A percentile compares a stretch with the other conserved stretches of the same genome.
These are phyloP conservation scores for Parachaetomium inaequale DNA, from an alignment of 495 filamentous ascomycete genomes.

Conservation along the genomic window DNA sequence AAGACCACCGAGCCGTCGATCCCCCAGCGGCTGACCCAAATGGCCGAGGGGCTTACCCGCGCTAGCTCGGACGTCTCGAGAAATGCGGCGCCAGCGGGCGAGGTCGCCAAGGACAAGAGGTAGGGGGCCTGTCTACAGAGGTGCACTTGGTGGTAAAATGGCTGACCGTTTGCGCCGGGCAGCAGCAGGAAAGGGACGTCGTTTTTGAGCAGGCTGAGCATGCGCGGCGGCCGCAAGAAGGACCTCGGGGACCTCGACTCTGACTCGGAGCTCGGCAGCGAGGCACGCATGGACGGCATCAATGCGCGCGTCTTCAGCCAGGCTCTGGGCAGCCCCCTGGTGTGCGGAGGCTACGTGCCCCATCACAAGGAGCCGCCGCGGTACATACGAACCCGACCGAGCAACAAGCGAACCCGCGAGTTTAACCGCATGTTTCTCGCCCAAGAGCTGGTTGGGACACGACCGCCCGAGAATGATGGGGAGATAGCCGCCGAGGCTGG, in stretches of 20 bases:
- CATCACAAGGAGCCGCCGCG: slow-evolving; percentile 83
- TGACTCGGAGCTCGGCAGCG: slow-evolving; percentile 63
- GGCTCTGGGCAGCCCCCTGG: slow-evolving; percentile 59
- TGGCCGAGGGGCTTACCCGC: slow-evolving; percentile 40
- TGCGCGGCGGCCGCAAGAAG: slow-evolving; percentile 75
- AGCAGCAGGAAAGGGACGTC: slow-evolving; percentile 72
- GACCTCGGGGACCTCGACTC: slow-evolving; percentile 59
- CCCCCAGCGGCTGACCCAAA: slow-evolving; percentile 55
- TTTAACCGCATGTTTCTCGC: slow-evolving; percentile 88
- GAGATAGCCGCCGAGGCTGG: slow-evolving; percentile 2
- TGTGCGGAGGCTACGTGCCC: slow-evolving; percentile 73
- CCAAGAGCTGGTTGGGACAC: slow-evolving; percentile 68
- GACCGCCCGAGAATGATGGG: slow-evolving; percentile 19
- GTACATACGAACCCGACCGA: slow-evolving; percentile 80
- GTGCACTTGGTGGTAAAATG: neutral
- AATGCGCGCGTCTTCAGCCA: slow-evolving; percentile 69
- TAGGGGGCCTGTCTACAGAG: slow-evolving; percentile 35
- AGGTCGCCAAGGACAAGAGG: slow-evolving; percentile 62
- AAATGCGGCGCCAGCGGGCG: slow-evolving; percentile 30
- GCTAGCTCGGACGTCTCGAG: slow-evolving; percentile 37
- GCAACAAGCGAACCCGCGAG: slow-evolving; percentile 76
- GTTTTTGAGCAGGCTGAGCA: slow-evolving; percentile 76
- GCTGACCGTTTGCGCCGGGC: slow-evolving; percentile 9
- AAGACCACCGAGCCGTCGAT: slow-evolving; percentile 73
- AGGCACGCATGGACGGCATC: slow-evolving; percentile 69